Percentiles rank a stretch among this genome's conserved stretches.
These are phyloP conservation scores for Penicillium dipodomyicola DNA, from an alignment of 495 filamentous ascomycete species.

Conservation along the genomic window DNA sequence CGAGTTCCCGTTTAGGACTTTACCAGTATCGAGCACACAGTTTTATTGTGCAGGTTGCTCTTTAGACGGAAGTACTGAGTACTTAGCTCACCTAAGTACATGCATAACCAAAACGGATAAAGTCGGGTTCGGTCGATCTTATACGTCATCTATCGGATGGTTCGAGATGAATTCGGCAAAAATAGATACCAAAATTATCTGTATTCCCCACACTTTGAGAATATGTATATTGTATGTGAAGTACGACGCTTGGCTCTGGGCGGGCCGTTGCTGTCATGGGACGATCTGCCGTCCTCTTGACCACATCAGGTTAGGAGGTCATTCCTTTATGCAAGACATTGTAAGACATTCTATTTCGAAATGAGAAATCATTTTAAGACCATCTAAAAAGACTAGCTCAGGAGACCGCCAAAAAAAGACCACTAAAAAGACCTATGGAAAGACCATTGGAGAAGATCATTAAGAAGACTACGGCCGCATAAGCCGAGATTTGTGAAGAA, in stretches of 20 bases:
- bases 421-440: too few relatives aligned
- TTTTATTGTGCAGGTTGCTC: background rate
- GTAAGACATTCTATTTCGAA: background rate
- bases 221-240: background rate
- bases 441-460: too few relatives aligned
- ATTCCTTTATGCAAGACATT: background rate
- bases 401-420: too few relatives aligned
- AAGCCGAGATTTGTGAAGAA: background rate
- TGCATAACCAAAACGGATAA: too few relatives aligned
- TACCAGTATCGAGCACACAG: background rate
- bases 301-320: background rate
- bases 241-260: background rate
- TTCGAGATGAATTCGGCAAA: background rate
- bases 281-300: background rate
- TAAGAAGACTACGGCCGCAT: too few relatives aligned
- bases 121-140: too few relatives aligned
- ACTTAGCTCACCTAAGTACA: background rate
- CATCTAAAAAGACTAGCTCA: background rate
- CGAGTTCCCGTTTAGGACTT: too few relatives aligned
- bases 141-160: background rate
- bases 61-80: background rate
- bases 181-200: background rate
- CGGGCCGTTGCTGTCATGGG: constrained; percentile 1
- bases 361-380: background rate
- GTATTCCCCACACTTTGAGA: background rate